Evolutionary conservation across 768 basidiomycete genomes (phyloP).

Genomic region (Boletus reticuloceps): DNA sequence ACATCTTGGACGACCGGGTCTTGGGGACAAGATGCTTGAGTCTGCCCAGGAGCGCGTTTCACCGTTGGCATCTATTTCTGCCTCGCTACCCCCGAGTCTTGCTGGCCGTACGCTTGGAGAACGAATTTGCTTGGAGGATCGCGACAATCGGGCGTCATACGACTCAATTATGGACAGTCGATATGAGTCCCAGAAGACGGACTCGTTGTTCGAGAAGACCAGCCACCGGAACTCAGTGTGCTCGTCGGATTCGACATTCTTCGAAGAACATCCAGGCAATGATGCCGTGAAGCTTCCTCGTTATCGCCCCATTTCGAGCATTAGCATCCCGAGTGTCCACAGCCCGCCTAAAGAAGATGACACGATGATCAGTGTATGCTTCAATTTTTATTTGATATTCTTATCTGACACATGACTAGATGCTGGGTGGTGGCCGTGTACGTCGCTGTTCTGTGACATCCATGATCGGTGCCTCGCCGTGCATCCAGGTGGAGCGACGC

Average conservation of each 20-base stretch:
- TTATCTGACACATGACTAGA: constrained; percentile 39
- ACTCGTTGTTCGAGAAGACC: constrained; percentile 66
- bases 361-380: constrained; percentile 74
- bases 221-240: constrained; percentile 44
- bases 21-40: constrained; percentile 89
- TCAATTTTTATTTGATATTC: not conserved
- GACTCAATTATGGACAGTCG: constrained; percentile 69
- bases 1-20: constrained; percentile 63
- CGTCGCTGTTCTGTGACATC: constrained; percentile 67
- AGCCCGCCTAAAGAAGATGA: constrained; percentile 67
- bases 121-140: constrained; percentile 8
- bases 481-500: constrained; percentile 60
- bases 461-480: constrained; percentile 67
- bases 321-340: constrained; percentile 49
- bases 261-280: constrained; percentile 39
- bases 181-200: constrained; percentile 36
- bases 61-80: constrained; percentile 61
- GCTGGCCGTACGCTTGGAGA: constrained; percentile 17
- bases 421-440: constrained; percentile 77
- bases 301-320: constrained; percentile 63
- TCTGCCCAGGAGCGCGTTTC: constrained; percentile 49
- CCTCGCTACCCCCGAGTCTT: constrained; percentile 55
- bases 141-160: constrained; percentile 42
- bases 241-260: constrained; percentile 62
- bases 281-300: constrained; percentile 43